phyloP scores from a whole-genome alignment of 2,329 filamentous ascomycete genomes.

The Colletotrichum horii region DNA sequence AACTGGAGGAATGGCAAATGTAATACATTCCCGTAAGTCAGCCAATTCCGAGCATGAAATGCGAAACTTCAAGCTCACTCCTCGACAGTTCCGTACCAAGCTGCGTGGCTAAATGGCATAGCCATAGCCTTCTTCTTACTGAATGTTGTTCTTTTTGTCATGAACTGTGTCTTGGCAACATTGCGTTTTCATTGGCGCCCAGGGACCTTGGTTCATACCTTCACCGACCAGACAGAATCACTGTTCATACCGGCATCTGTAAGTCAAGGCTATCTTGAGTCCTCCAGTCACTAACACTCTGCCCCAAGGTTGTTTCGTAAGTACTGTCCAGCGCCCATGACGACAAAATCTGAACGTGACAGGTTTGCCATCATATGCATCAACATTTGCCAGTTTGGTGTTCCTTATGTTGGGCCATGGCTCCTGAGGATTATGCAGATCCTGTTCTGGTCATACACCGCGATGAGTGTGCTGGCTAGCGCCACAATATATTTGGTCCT shows the following conservation, averaged over 20 bases:
- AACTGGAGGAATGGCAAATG: constrained; percentile 61
- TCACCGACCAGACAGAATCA: constrained; percentile 78
- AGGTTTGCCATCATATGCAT: constrained; percentile 79
- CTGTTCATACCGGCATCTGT: constrained; percentile 76
- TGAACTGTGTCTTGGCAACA: constrained; percentile 68
- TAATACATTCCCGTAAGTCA: constrained; percentile 56
- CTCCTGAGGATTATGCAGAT: constrained; percentile 64
- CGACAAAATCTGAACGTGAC: constrained; percentile 30
- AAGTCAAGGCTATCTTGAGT: constrained; percentile 27
- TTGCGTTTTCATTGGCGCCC: constrained; percentile 74
- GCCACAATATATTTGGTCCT: constrained; percentile 77
- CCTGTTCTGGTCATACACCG: constrained; percentile 77
- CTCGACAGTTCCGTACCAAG: constrained; percentile 59
- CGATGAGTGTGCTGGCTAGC: constrained; percentile 70
- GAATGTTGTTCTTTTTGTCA: constrained; percentile 66
- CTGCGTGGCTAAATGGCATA: constrained; percentile 62
- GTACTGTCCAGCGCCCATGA: constrained; percentile 16
- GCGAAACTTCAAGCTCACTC: constrained; percentile 52
- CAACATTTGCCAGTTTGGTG: constrained; percentile 79
- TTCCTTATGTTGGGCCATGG: constrained; percentile 66
- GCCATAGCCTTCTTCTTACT: constrained; percentile 67
- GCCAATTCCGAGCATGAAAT: constrained; percentile 54
- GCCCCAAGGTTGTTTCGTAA: constrained; percentile 47
- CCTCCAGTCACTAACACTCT: neutral
- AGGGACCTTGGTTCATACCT: constrained; percentile 72